Evolutionary conservation across 495 filamentous ascomycete species (phyloP).

Genomic region (Hypoxylon perforatum): DNA sequence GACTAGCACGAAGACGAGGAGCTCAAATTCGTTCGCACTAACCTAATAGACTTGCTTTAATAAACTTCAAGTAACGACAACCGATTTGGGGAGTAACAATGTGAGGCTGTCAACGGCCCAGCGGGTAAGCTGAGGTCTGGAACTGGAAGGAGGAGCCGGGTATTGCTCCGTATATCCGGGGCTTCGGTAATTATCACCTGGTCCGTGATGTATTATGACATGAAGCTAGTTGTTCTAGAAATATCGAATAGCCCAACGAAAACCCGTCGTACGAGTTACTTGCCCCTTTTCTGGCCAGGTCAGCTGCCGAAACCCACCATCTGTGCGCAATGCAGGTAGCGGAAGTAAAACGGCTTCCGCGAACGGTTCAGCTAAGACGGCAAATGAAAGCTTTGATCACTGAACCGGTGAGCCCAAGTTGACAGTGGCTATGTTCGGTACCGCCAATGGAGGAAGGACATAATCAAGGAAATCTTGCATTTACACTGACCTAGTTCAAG

Average conservation of each 20-base stretch:
- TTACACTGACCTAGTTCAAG: neutral
- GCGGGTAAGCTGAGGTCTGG: too few species aligned
- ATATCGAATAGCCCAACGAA: constrained; percentile 1
- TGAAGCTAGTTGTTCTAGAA: constrained; percentile 9
- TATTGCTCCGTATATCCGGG: too few species aligned
- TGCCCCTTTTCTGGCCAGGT: neutral
- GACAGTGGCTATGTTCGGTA: neutral
- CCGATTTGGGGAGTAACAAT: too few species aligned
- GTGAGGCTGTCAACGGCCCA: too few species aligned
- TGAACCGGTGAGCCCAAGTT: constrained; percentile 17
- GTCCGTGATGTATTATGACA: neutral
- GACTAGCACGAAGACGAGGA: constrained; percentile 1
- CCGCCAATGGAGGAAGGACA: neutral
- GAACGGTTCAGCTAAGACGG: neutral
- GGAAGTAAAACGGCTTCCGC: constrained; percentile 10
- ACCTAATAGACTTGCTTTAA: too few species aligned
- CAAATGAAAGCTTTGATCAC: constrained; percentile 6
- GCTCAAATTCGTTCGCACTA: neutral
- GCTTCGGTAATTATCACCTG: too few species aligned
- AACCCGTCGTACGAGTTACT: constrained; percentile 7
- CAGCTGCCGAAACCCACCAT: constrained; percentile 18
- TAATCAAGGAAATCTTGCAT: constrained; percentile 16
- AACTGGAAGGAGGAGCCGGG: too few species aligned
- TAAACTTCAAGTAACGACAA: too few species aligned
- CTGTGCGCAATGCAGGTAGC: constrained; percentile 28